These are phyloP conservation scores for Sordariomycetes sp. DNA, from an alignment of 2,329 filamentous ascomycete species.

Conservation along the genomic window DNA sequence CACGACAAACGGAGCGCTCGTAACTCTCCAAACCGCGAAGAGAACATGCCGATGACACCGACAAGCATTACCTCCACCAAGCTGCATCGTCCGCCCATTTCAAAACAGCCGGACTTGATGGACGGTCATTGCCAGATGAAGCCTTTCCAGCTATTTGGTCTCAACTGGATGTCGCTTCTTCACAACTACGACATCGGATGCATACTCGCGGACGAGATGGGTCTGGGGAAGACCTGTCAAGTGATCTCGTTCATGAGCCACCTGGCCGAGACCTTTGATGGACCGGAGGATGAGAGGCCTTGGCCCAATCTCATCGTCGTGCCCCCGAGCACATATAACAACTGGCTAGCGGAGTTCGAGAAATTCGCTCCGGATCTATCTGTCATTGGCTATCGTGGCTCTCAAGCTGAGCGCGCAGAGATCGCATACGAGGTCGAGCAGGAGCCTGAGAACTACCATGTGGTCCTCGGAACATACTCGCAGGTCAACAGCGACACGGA, in stretches of 20 bases:
- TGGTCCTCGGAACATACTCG: constrained; percentile 50
- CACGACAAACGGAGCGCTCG: constrained; percentile 22
- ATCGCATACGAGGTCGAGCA: constrained; percentile 60
- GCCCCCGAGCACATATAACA: constrained; percentile 87
- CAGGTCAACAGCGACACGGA: constrained; percentile 47
- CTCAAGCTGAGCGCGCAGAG: constrained; percentile 54
- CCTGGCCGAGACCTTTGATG: constrained; percentile 55
- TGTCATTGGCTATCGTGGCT: constrained; percentile 63
- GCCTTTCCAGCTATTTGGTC: constrained; percentile 84
- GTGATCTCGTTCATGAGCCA: constrained; percentile 88
- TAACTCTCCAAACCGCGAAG: constrained; percentile 20
- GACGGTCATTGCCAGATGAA: constrained; percentile 70
- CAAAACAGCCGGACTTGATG: constrained; percentile 68
- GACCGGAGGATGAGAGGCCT: constrained; percentile 15
- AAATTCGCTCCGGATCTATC: constrained; percentile 72
- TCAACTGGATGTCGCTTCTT: constrained; percentile 88
- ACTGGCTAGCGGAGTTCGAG: constrained; percentile 87
- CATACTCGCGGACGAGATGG: constrained; percentile 97
- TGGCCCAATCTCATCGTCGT: constrained; percentile 81
- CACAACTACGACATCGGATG: constrained; percentile 74
- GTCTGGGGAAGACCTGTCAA: constrained; percentile 90
- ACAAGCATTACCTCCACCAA: constrained; percentile 24
- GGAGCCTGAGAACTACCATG: constrained; percentile 54
- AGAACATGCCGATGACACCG: constrained; percentile 33
- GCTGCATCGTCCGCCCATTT: constrained; percentile 32